A percentile compares a stretch with the other conserved stretches of the same genome.
Conservation (phyloP, 2,329 filamentous ascomycete genomes). For the Xylariaceae sp. region DNA sequence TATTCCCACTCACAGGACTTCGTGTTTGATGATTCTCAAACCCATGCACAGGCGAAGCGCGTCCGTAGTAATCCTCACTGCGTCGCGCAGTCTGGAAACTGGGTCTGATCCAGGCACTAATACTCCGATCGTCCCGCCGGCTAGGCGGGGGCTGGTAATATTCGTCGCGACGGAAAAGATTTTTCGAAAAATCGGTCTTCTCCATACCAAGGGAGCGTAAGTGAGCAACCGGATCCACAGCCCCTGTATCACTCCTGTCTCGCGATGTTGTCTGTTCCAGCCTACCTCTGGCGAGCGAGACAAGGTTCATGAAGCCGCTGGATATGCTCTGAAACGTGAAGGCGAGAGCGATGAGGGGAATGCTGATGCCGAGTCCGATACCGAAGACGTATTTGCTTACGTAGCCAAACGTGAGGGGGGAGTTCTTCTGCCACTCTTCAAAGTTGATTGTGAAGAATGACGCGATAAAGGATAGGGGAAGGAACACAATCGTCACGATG, state of each 20-base stretch:
- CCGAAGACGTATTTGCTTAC: conserved; percentile 50
- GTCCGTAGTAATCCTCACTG: conserved; percentile 11
- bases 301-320: conserved; percentile 12
- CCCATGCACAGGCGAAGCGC: conserved; percentile 5
- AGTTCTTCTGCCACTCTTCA: conserved; percentile 40
- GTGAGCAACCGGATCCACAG: not conserved
- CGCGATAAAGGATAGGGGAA: conserved; percentile 41
- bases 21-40: not conserved
- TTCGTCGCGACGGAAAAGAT: conserved; percentile 14
- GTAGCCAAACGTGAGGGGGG: conserved; percentile 40
- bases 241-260: not conserved
- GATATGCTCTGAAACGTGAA: conserved; percentile 36
- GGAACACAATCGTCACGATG: conserved; percentile 42
- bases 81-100: conserved; percentile 12
- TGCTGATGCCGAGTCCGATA: conserved; percentile 37
- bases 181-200: conserved; percentile 10
- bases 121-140: conserved; percentile 1
- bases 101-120: conserved; percentile 3
- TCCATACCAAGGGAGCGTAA: conserved; percentile 1
- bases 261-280: not conserved
- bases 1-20: conserved; percentile 28
- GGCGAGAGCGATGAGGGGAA: conserved; percentile 36
- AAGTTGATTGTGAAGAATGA: conserved; percentile 42
- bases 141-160: conserved; percentile 11
- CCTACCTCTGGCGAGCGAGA: conserved; percentile 4